Evolutionary conservation across 2,329 filamentous ascomycete species (phyloP).

Genomic region (Ceratocystis variospora): DNA sequence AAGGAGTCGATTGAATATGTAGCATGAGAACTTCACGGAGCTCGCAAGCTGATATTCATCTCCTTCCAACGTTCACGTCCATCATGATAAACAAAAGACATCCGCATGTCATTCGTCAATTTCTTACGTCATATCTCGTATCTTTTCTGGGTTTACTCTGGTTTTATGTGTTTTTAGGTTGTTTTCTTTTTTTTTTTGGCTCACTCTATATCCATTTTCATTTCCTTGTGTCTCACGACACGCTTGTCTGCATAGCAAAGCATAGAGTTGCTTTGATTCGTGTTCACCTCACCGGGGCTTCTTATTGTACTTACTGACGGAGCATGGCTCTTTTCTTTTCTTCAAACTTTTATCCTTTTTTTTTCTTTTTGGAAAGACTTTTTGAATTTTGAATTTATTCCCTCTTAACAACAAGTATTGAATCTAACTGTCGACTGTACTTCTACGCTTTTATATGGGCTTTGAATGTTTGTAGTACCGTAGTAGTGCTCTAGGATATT

Average conservation of each 20-base stretch:
- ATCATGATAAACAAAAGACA: not conserved
- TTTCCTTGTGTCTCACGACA: not conserved
- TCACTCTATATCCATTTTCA: not conserved
- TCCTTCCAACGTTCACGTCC: not conserved
- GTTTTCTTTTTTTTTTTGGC: not conserved
- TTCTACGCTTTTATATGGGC: too few species aligned
- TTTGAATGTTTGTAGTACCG: too few species aligned
- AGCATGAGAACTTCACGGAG: not conserved
- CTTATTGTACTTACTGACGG: not conserved
- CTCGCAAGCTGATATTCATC: not conserved
- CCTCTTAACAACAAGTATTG: not conserved
- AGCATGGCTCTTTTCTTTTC: not conserved
- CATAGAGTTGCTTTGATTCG: not conserved
- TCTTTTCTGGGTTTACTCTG: not conserved
- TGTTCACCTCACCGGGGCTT: not conserved
- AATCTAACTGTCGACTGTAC: too few species aligned
- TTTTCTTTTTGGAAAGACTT: too few species aligned
- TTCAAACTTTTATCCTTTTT: not conserved
- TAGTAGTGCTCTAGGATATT: too few species aligned
- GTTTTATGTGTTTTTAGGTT: not conserved
- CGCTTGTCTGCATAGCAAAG: not conserved
- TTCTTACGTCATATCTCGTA: not conserved
- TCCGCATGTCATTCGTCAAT: not conserved
- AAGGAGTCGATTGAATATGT: not conserved
- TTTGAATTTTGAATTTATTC: slow-evolving; percentile 1